Evolutionary conservation across 768 basidiomycete species (phyloP).

Genomic region (Kwoniella dendrophila): DNA sequence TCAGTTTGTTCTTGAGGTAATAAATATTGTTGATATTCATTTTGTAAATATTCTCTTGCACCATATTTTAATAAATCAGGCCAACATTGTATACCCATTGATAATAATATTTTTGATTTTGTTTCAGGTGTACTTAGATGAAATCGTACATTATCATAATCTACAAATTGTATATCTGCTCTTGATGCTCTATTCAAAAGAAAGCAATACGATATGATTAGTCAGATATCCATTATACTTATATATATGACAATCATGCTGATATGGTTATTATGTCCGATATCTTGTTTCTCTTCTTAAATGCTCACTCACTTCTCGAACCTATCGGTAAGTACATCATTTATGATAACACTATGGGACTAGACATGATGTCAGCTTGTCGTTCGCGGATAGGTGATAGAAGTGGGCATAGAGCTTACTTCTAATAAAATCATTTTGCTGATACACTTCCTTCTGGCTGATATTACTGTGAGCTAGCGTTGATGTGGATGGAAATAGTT

Average conservation of each 20-base stretch:
- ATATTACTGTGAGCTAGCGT: not conserved
- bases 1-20: conserved; percentile 65
- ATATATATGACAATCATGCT: not conserved
- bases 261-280: not conserved
- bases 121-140: conserved; percentile 84
- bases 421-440: conserved; percentile 78
- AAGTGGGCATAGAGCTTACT: conserved; percentile 58
- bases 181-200: conserved; percentile 83
- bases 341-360: conserved; percentile 91
- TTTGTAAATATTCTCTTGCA: conserved; percentile 72
- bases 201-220: too few species aligned
- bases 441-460: not conserved
- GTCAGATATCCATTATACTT: too few species aligned
- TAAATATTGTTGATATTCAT: conserved; percentile 79
- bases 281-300: too few species aligned
- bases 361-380: conserved; percentile 19
- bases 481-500: conserved; percentile 3
- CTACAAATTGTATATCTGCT: conserved; percentile 93
- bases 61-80: conserved; percentile 86
- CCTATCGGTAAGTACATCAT: conserved; percentile 84
- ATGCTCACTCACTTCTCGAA: conserved; percentile 69
- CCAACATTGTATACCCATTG: conserved; percentile 98
- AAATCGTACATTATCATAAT: conserved; percentile 95
- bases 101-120: conserved; percentile 76
- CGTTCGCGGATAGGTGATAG: conserved; percentile 8